Evolutionary conservation across 108 stramenopile genomes (phyloP).

Genomic region (Bacterosira constricta): DNA sequence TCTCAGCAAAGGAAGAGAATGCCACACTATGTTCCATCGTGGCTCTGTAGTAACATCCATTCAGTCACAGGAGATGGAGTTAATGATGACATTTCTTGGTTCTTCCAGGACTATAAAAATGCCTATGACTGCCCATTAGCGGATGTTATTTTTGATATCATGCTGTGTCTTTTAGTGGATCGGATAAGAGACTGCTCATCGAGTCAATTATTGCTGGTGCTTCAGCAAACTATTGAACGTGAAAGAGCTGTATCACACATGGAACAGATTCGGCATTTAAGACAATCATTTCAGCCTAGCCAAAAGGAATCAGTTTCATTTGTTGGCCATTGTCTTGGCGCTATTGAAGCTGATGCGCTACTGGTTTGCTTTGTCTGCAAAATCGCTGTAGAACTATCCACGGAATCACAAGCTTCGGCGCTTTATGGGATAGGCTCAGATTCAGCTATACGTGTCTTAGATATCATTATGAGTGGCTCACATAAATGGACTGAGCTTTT

Average conservation of each 20-base stretch:
- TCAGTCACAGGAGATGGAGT: background rate
- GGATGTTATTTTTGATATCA: conserved; percentile 13
- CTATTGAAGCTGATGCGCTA: conserved; percentile 24
- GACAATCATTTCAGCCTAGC: background rate
- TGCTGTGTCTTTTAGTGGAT: conserved; percentile 4
- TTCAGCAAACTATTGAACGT: conserved; percentile 10
- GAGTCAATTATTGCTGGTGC: conserved; percentile 14
- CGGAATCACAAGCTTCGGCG: conserved; percentile 3
- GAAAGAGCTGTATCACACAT: background rate
- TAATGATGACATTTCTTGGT: conserved; percentile 17
- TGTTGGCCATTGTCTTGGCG: conserved; percentile 3
- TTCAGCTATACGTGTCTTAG: background rate
- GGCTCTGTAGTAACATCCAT: conserved; percentile 6
- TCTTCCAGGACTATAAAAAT: conserved; percentile 8
- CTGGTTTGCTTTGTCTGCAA: conserved; percentile 18
- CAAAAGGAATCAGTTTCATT: background rate
- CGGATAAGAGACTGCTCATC: background rate
- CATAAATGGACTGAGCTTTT: conserved; percentile 27
- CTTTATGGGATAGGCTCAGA: conserved; percentile 7
- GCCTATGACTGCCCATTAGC: conserved; percentile 25
- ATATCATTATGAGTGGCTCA: conserved; percentile 9
- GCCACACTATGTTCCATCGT: conserved; percentile 20
- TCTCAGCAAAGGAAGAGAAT: conserved; percentile 8
- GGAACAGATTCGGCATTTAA: background rate
- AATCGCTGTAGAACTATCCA: conserved; percentile 16